Base-by-base conservation (phyloP, 2,329 filamentous ascomycete genomes). In the Fusarium tricinctum region DNA sequence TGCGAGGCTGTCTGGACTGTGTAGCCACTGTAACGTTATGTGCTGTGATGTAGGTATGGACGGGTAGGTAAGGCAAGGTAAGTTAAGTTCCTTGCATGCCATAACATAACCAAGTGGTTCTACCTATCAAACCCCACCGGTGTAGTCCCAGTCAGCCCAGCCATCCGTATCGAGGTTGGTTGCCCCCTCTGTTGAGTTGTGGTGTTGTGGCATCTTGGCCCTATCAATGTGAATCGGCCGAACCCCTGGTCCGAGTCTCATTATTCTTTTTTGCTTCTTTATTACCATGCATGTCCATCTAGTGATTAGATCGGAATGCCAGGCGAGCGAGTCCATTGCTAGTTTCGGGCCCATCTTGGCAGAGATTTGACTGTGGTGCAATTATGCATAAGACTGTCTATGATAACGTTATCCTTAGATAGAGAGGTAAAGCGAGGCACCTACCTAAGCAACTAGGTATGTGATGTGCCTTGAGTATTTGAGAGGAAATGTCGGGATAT, bases 81-180 rank as follows among this genome's bases (percentile, higher is more conserved):
- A 50, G 59, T 23, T 58, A 64, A 64, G 55, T 69, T 57, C 55
- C 65, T 68, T 66, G 65, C 65, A 69, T 57, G 58, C 47, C 26
- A 63, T 32, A 58, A 51, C 33, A 49, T 28, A 56, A 38, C 38
- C 32, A 49, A 51, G 55, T 44, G 47, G 47, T 40, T 61, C 43
- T 44, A 35, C 43, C 45, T 40, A 61, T 50, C 48, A 53, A 26
- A 48, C 63, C 50, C 61, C 62, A 53, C 60, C 58, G 45, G 35
- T 42, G 40, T 45, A 38, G 20, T 30, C 60, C 60, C 20, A 45
- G 39, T 33, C 28, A 35, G 23, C 50, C 50, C 50, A 53, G 38
- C 39, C 51, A 39, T 42, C 45, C 54, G 45, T 48, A 67, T 58
- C 43, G 38, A 50, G 42, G 65, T 66, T 65, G 53, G 60, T 48